These are phyloP conservation scores for Dryadomyces quercivorus DNA, from an alignment of 2,329 filamentous ascomycete genomes.

Conservation along the genomic window DNA sequence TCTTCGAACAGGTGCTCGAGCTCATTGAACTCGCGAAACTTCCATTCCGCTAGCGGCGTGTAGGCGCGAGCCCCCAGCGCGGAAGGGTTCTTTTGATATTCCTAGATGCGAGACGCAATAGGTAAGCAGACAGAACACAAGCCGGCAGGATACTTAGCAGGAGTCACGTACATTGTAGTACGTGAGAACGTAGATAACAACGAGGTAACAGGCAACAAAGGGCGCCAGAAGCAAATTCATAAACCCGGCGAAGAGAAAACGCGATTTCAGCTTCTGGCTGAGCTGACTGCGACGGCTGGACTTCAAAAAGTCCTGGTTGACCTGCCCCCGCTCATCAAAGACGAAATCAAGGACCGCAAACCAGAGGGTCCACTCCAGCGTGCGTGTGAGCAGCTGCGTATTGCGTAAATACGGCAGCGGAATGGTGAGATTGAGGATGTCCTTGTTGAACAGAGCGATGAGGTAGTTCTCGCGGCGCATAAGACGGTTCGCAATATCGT, in stretches of 20 bases:
- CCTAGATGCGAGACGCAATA: conserved; percentile 33
- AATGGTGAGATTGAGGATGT: conserved; percentile 76
- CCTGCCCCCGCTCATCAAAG: conserved; percentile 80
- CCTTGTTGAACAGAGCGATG: conserved; percentile 95
- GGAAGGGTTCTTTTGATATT: conserved; percentile 89
- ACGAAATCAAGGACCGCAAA: conserved; percentile 87
- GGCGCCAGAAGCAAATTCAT: conserved; percentile 82
- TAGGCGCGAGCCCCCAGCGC: conserved; percentile 82
- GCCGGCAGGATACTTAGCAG: not conserved
- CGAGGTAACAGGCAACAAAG: conserved; percentile 73
- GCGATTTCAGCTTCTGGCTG: conserved; percentile 62
- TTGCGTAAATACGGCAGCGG: conserved; percentile 73
- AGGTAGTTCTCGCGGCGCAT: conserved; percentile 97
- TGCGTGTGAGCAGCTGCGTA: conserved; percentile 76
- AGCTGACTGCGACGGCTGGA: conserved; percentile 68
- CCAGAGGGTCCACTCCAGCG: conserved; percentile 83
- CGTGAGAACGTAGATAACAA: conserved; percentile 84
- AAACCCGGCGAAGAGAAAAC: conserved; percentile 72
- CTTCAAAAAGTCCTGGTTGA: conserved; percentile 75
- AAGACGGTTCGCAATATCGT: conserved; percentile 90
- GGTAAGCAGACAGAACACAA: conserved; percentile 9
- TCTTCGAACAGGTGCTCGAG: conserved; percentile 84
- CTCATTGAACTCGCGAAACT: conserved; percentile 97
- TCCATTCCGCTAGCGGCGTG: conserved; percentile 91
- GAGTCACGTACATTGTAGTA: conserved; percentile 69